A percentile compares a stretch with the other conserved stretches of the same genome.
These are phyloP conservation scores for Phellopilus nigrolimitatus DNA, from an alignment of 1,284 basidiomycete genomes.

Conservation along the genomic window DNA sequence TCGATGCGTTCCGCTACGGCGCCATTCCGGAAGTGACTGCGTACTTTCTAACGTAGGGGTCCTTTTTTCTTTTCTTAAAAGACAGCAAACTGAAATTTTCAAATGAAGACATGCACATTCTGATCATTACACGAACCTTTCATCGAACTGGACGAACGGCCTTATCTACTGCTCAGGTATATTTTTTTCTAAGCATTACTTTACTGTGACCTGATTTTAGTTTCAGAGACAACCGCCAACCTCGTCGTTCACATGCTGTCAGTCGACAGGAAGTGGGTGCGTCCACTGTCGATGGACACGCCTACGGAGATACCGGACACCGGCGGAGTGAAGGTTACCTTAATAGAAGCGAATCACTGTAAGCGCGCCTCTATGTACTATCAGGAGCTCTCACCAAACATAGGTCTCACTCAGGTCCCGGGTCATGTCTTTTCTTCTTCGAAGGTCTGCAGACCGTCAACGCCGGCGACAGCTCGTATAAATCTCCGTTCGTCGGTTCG, in stretches of 20 bases:
- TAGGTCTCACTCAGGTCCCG: constrained; percentile 55
- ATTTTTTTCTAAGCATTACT: constrained; percentile 4
- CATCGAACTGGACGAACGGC: constrained; percentile 82
- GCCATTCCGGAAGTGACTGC: constrained; percentile 83
- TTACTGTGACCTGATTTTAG: not conserved
- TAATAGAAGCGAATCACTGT: constrained; percentile 98
- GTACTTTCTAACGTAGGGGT: constrained; percentile 79
- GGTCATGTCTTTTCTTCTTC: constrained; percentile 90
- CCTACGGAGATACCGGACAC: constrained; percentile 76
- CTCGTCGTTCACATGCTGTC: constrained; percentile 86
- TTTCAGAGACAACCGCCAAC: constrained; percentile 73
- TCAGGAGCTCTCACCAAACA: not conserved
- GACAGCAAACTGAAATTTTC: not conserved
- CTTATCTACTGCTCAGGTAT: constrained; percentile 88
- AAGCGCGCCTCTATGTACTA: constrained; percentile 22
- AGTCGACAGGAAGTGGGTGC: constrained; percentile 85
- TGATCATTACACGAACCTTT: constrained; percentile 90
- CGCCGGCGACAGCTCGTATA: constrained; percentile 77
- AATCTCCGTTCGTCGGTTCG: constrained; percentile 67
- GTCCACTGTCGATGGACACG: constrained; percentile 78
- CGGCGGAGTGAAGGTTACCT: constrained; percentile 83
- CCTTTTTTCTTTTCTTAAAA: constrained; percentile 18
- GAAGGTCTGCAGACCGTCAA: constrained; percentile 87
- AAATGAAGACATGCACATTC: constrained; percentile 81
- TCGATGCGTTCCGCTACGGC: constrained; percentile 94